Conservation (phyloP, 192 early-diverging fungal species). For the Backusella tarrabulga region DNA sequence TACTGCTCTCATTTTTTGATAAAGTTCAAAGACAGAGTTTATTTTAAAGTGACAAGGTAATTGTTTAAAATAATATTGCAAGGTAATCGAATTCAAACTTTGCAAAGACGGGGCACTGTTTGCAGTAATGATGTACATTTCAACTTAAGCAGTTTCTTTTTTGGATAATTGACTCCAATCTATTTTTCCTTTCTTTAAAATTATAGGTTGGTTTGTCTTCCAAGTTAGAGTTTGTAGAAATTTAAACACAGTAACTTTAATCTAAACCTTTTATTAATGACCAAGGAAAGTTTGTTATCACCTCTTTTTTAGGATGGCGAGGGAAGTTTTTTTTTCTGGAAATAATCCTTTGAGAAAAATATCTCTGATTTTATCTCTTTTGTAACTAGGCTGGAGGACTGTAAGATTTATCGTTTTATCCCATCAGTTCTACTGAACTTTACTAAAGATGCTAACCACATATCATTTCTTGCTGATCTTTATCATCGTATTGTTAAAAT, state of each 20-base stretch:
- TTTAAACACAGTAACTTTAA: slow-evolving; percentile 5
- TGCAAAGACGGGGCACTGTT: not conserved
- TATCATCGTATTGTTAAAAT: not conserved
- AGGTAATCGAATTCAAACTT: not conserved
- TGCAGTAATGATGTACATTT: not conserved
- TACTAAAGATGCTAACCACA: not conserved
- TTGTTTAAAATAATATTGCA: not conserved
- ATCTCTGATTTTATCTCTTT: not conserved
- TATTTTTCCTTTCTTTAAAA: not conserved
- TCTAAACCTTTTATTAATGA: not conserved
- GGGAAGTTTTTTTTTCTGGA: not conserved
- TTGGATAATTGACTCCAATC: not conserved
- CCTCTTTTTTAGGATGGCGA: not conserved
- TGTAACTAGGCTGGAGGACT: not conserved
- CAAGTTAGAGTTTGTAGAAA: not conserved
- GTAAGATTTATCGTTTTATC: not conserved
- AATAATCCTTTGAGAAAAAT: not conserved
- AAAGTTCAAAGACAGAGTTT: not conserved
- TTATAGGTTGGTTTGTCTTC: not conserved
- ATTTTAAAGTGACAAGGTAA: not conserved
- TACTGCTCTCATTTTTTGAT: not conserved
- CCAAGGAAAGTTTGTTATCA: not conserved
- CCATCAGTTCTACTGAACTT: not conserved
- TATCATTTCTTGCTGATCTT: not conserved
- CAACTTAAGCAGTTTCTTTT: not conserved